Evolutionary conservation across 176 grass and related monocot genomes (phyloP).

Genomic region (Lolium perenne): DNA sequence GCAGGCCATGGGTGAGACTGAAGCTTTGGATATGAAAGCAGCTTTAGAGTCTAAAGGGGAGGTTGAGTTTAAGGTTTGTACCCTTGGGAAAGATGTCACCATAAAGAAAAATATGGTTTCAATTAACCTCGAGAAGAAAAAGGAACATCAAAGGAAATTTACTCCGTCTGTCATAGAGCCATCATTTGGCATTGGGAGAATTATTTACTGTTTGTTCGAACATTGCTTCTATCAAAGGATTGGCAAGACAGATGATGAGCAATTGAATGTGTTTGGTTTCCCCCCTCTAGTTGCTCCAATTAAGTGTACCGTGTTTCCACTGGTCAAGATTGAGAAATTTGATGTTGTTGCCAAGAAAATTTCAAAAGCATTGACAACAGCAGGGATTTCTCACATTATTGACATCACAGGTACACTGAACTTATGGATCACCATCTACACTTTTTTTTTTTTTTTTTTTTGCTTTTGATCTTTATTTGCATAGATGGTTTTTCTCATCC

Average conservation of each 20-base stretch:
- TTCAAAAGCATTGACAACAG: conserved; percentile 70
- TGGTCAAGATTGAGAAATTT: conserved; percentile 81
- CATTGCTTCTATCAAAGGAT: conserved; percentile 79
- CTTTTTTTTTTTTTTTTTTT: no score
- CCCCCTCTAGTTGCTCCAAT: conserved; percentile 85
- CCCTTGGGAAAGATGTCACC: conserved; percentile 72
- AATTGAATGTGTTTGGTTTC: conserved; percentile 86
- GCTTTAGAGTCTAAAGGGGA: conserved; percentile 77
- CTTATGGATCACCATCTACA: no score
- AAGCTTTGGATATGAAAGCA: conserved; percentile 85
- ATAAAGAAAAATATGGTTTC: conserved; percentile 86
- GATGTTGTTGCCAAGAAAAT: conserved; percentile 80
- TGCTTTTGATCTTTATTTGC: no score
- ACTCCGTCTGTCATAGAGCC: conserved; percentile 96
- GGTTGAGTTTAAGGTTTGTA: conserved; percentile 80
- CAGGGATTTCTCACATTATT: conserved; percentile 84
- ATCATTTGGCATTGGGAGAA: conserved; percentile 96
- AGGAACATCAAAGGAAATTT: conserved; percentile 86
- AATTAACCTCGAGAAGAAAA: conserved; percentile 86
- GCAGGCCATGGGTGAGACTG: conserved; percentile 74
- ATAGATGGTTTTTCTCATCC: no score
- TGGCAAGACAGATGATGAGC: conserved; percentile 76
- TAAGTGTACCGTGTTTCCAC: conserved; percentile 88
- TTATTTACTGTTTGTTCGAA: conserved; percentile 90
- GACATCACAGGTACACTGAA: conserved; percentile 78